Evolutionary conservation across 2,329 filamentous ascomycete species (phyloP).

Genomic region (Alternaria brassicicola): DNA sequence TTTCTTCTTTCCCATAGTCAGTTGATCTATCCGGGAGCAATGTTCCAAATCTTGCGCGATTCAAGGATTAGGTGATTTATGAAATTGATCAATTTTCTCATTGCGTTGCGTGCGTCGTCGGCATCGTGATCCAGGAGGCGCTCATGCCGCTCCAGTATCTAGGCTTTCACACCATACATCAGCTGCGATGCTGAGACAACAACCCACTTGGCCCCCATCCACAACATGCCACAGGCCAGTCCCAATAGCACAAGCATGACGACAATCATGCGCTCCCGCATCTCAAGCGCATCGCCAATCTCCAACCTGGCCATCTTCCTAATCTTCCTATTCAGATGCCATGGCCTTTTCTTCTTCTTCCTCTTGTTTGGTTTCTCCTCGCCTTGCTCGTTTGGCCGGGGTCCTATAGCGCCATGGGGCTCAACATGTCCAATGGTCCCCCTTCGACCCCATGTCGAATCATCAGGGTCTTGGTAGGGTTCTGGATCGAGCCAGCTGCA

Average conservation of each 20-base stretch:
- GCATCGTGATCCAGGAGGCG: neutral
- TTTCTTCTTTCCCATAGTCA: neutral
- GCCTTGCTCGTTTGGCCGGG: slow-evolving; percentile 9
- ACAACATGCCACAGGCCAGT: slow-evolving; percentile 21
- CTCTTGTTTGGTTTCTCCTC: slow-evolving; percentile 9
- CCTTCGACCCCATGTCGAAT: slow-evolving; percentile 33
- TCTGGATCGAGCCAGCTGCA: slow-evolving; percentile 47
- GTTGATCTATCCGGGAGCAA: neutral
- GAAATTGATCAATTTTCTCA: neutral
- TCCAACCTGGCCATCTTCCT: slow-evolving; percentile 67
- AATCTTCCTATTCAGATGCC: slow-evolving; percentile 52
- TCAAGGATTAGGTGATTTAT: neutral
- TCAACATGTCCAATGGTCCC: slow-evolving; percentile 26
- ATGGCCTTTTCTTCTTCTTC: slow-evolving; percentile 30
- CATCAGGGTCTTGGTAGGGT: slow-evolving; percentile 51
- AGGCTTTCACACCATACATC: neutral
- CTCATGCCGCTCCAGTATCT: neutral
- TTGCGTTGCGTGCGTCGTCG: neutral
- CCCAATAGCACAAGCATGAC: slow-evolving; percentile 51
- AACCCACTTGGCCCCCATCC: slow-evolving; percentile 32
- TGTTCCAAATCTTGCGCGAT: neutral
- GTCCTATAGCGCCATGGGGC: slow-evolving; percentile 28
- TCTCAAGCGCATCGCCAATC: slow-evolving; percentile 67
- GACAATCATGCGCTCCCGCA: slow-evolving; percentile 62
- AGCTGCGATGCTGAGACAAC: neutral